A percentile compares a stretch with the other conserved stretches of the same genome.
phyloP scores from a whole-genome alignment of 1,139 yeast genomes.

The Saccharomycopsis crataegensis region DNA sequence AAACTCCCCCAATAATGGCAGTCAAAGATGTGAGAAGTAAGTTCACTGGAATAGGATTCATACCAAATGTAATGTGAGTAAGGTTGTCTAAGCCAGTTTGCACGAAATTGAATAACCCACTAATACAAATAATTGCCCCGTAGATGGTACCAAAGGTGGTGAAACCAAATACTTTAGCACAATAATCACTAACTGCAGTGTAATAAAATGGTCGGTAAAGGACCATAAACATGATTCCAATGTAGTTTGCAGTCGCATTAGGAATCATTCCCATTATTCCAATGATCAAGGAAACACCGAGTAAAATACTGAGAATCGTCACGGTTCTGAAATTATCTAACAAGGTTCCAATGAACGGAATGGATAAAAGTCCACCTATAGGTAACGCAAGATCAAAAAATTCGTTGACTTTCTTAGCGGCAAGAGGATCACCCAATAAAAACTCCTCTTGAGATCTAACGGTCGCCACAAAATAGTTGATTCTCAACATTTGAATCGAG shows the following conservation, averaged over 20 bases:
- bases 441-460: constrained; percentile 70
- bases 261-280: constrained; percentile 63
- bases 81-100: constrained; percentile 63
- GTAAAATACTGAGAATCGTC: constrained; percentile 46
- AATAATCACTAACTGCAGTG: constrained; percentile 84
- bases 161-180: constrained; percentile 91
- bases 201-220: constrained; percentile 86
- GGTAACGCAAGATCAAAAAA: constrained; percentile 84
- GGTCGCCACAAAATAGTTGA: constrained; percentile 88
- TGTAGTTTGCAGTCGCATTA: constrained; percentile 42
- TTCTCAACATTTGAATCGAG: constrained; percentile 80
- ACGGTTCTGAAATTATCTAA: constrained; percentile 69
- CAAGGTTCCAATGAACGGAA: constrained; percentile 80
- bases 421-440: constrained; percentile 46
- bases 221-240: constrained; percentile 67
- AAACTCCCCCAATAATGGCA: constrained; percentile 42
- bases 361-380: constrained; percentile 74
- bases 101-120: constrained; percentile 69
- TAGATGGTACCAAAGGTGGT: constrained; percentile 89
- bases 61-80: constrained; percentile 59
- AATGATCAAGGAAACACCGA: constrained; percentile 47
- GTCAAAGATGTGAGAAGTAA: constrained; percentile 45
- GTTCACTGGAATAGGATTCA: constrained; percentile 79
- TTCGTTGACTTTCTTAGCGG: constrained; percentile 55
- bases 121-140: constrained; percentile 73